Percentiles rank a stretch among this genome's conserved stretches.
These are phyloP conservation scores for Rhododendron griersonianum DNA, from an alignment of 148 eudicot species.

Conservation along the genomic window DNA sequence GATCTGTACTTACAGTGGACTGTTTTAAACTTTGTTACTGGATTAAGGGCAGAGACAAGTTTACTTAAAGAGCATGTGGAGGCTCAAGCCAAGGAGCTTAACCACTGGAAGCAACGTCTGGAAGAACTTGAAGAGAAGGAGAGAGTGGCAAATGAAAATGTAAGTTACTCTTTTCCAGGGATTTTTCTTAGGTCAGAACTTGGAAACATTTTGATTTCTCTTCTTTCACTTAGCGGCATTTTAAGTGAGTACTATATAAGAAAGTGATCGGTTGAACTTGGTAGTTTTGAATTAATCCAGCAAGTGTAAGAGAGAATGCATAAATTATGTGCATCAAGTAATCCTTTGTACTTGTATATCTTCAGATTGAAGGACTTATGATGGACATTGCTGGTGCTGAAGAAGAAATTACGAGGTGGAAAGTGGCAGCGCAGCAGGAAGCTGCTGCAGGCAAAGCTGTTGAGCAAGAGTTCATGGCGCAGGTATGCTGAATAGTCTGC, in stretches of 20 bases:
- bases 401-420: slow-evolving; percentile 98
- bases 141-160: slow-evolving; percentile 89
- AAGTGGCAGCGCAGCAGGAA: slow-evolving; percentile 93
- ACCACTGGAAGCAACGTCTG: slow-evolving; percentile 55
- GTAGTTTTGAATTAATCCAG: not conserved
- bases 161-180: slow-evolving; percentile 18
- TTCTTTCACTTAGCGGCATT: not conserved
- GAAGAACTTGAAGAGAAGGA: slow-evolving; percentile 97
- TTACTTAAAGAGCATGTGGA: slow-evolving; percentile 75
- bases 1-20: not conserved
- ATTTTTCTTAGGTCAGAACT: not conserved
- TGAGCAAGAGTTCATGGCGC: slow-evolving; percentile 73
- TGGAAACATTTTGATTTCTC: not conserved
- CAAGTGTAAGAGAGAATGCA: not conserved
- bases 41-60: slow-evolving; percentile 86
- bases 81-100: slow-evolving; percentile 72
- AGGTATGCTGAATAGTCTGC: slow-evolving; percentile 38
- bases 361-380: slow-evolving; percentile 94
- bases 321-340: not conserved
- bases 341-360: not conserved
- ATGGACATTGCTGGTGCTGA: slow-evolving; percentile 90
- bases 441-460: slow-evolving; percentile 95
- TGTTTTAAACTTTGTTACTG: slow-evolving; percentile 32
- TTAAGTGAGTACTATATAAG: not conserved
- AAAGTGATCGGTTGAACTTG: not conserved